These are phyloP conservation scores for Chlamydomonas schloesseri DNA, from an alignment of 139 green algal species.

Conservation along the genomic window DNA sequence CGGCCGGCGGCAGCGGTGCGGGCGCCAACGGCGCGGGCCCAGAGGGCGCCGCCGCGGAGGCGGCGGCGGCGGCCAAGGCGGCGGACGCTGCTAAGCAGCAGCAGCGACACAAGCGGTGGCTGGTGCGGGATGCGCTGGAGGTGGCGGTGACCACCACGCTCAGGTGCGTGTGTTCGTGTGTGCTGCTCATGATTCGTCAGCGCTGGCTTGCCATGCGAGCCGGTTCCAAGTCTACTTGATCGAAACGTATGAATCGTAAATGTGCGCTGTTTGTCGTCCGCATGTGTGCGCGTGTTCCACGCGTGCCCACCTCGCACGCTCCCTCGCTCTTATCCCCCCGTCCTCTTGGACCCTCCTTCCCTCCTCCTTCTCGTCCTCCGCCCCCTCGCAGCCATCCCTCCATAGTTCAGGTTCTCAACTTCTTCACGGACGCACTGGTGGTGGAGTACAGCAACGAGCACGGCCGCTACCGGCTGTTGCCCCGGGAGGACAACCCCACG, in stretches of 20 bases:
- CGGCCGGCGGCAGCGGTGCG: background rate
- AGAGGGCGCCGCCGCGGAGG: background rate
- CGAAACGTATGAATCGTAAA: no score
- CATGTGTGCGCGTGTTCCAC: no score
- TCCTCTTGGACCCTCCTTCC: no score
- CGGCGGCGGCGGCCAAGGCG: background rate
- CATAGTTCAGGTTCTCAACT: slow-evolving; percentile 9
- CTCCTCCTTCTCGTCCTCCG: no score
- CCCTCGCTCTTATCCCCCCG: no score
- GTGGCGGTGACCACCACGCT: slow-evolving; percentile 53
- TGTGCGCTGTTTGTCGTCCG: no score
- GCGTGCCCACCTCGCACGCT: no score
- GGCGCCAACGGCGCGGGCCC: background rate
- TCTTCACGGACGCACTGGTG: slow-evolving; percentile 38
- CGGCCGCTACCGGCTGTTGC: slow-evolving; percentile 17
- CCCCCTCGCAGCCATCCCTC: no score
- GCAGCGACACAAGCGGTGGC: slow-evolving; percentile 36
- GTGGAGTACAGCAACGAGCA: slow-evolving; percentile 35
- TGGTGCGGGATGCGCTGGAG: slow-evolving; percentile 52
- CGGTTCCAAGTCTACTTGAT: no score
- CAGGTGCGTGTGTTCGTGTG: background rate
- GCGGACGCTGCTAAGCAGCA: slow-evolving; percentile 4
- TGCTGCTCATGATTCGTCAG: no score
- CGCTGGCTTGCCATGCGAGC: no score
- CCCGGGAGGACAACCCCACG: background rate